Conservation (phyloP, 345 rosid species). For the Sonneratia caseolaris region DNA sequence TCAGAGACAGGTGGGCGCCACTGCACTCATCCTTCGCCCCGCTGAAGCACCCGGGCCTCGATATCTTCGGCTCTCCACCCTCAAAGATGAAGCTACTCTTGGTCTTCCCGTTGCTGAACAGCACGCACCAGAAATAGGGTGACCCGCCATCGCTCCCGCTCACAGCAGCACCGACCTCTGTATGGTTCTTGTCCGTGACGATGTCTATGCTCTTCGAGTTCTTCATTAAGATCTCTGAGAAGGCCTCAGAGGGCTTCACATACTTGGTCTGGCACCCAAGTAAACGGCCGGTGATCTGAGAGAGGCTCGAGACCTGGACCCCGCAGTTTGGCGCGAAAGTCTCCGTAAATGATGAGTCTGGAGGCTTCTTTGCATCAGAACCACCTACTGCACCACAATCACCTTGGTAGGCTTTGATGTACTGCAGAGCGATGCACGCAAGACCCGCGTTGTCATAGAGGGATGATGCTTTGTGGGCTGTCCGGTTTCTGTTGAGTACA, state of each 20-base stretch:
- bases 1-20: constrained; percentile 16
- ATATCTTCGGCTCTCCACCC: constrained; percentile 45
- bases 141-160: constrained; percentile 50
- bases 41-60: constrained; percentile 60
- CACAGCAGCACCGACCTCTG: constrained; percentile 61
- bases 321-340: constrained; percentile 66
- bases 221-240: constrained; percentile 42
- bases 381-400: constrained; percentile 53
- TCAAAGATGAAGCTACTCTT: constrained; percentile 46
- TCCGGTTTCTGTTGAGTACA: constrained; percentile 41
- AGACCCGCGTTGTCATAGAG: constrained; percentile 50
- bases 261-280: constrained; percentile 53
- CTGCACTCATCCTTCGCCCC: constrained; percentile 62
- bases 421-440: constrained; percentile 68
- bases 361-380: constrained; percentile 50
- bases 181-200: constrained; percentile 48
- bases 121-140: constrained; percentile 67
- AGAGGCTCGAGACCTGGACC: constrained; percentile 33
- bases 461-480: constrained; percentile 37
- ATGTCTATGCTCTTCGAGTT: constrained; percentile 44
- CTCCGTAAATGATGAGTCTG: constrained; percentile 40
- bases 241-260: constrained; percentile 39
- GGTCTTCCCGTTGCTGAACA: constrained; percentile 56
- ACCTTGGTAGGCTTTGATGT: constrained; percentile 63
- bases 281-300: constrained; percentile 57